Evolutionary conservation across 2,329 filamentous ascomycete species (phyloP).

Genomic region (Westerdykella ornata): DNA sequence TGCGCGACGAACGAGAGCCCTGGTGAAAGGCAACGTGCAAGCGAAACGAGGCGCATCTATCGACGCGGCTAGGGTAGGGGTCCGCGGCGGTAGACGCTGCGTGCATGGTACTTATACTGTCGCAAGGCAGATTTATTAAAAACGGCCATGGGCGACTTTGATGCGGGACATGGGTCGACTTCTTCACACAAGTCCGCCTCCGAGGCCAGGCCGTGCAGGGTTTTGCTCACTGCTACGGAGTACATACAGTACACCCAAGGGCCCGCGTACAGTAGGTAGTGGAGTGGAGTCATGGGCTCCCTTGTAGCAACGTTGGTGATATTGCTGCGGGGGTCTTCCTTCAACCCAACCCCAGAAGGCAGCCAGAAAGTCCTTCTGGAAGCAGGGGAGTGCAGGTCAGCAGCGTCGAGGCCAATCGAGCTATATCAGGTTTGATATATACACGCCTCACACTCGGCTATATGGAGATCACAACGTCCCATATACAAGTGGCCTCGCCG

Average conservation of each 20-base stretch:
- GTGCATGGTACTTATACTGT: conserved; percentile 11
- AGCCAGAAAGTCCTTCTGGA: conserved; percentile 22
- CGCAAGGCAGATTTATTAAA: conserved; percentile 19
- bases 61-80: conserved; percentile 10
- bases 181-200: conserved; percentile 7
- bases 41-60: conserved; percentile 8
- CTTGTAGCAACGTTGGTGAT: conserved; percentile 1
- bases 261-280: conserved; percentile 1
- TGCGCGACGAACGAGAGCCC: conserved; percentile 9
- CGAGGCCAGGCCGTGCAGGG: conserved; percentile 1
- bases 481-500: conserved; percentile 18
- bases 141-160: conserved; percentile 6
- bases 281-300: conserved; percentile 8
- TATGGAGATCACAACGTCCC: conserved; percentile 27
- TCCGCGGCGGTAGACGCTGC: conserved; percentile 14
- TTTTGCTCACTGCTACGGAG: background rate
- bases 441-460: conserved; percentile 30
- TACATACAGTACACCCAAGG: background rate
- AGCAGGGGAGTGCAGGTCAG: conserved; percentile 1
- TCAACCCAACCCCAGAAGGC: conserved; percentile 11
- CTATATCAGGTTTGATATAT: conserved; percentile 30
- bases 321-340: conserved; percentile 8
- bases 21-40: conserved; percentile 7
- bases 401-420: conserved; percentile 18
- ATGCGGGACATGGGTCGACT: conserved; percentile 4